Base-by-base conservation (phyloP, 768 basidiomycete species). In the Phanerochaete carnosa region DNA sequence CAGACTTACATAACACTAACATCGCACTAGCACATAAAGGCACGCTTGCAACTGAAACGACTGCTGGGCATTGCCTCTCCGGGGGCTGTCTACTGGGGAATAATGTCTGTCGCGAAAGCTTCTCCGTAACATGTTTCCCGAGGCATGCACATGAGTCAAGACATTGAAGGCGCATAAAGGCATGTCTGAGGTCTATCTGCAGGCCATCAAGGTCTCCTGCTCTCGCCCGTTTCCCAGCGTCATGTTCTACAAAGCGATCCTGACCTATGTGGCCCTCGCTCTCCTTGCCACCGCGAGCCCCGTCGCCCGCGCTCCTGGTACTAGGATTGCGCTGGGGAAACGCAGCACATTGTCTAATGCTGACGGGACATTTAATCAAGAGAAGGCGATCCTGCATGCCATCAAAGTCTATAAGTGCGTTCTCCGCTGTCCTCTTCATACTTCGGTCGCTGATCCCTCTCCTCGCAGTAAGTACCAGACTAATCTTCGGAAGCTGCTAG, bases 401-500 rank as follows among this genome's bases (percentile, higher is more conserved):
- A 59, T 65, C 45, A 62, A 60, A 50, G 70, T 68, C 23, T 60
- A 65, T 59, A 72, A 73, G 72, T 73, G 46, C 33, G 70, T 66
- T 16, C 13, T 9, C 35, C 12, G n/a, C 19, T 7, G 22, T 11
- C 12, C n/a, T 19, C 51, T 33, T 50, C 19, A 16, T 33, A 32
- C 19, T 9, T 29, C 12, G 16, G 19, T 58, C n/a, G 19, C 35
- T 52, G 13, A 53, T 37, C 39, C n/a, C 23, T 5, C 22, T n/a
- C 33, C 26, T 29, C 22, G 30, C 54, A 75, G 75, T 69, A 78
- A 78, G 66, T 72, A 76, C 64, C 76, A 73, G 58, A 66, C 67
- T 64, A 76, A 75, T 66, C 52, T 78, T 62, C 70, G 74, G 64
- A 76, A 75, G 63, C 69, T 75, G 23, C 62, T 76, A 67, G 60